Evolutionary conservation across 768 basidiomycete species (phyloP).

Genomic region (Suillus subluteus): DNA sequence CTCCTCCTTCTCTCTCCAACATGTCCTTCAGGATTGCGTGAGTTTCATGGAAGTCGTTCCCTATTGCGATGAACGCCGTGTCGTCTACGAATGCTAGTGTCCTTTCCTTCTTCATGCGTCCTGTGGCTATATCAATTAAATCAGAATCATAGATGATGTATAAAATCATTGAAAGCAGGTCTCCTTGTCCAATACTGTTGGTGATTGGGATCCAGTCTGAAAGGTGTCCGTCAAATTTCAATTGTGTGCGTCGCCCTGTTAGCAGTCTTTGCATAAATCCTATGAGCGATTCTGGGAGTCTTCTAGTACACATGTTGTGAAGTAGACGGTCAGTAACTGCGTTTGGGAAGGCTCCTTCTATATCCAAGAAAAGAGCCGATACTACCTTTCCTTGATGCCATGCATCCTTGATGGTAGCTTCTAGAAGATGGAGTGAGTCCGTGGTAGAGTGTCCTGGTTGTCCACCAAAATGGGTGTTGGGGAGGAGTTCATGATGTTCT

Average conservation of each 20-base stretch:
- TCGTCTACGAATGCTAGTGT: conserved; percentile 38
- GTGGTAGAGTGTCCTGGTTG: conserved; percentile 41
- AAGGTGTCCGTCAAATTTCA: neutral
- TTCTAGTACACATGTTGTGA: conserved; percentile 29
- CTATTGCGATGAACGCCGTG: conserved; percentile 26
- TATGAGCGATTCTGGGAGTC: conserved; percentile 26
- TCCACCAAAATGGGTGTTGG: conserved; percentile 41
- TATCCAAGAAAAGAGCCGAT: too few species aligned
- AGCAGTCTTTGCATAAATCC: conserved; percentile 20
- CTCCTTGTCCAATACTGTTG: conserved; percentile 35
- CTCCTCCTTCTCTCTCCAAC: conserved; percentile 24
- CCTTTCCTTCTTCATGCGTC: conserved; percentile 3
- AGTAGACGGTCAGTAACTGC: conserved; percentile 33
- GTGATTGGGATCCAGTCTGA: neutral
- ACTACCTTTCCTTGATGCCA: conserved; percentile 41
- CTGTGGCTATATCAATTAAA: conserved; percentile 2
- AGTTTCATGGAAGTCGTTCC: conserved; percentile 23
- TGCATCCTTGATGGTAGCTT: conserved; percentile 38
- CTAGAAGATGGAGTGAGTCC: conserved; percentile 38
- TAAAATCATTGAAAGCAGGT: conserved; percentile 28
- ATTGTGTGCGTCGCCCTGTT: neutral
- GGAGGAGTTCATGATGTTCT: conserved; percentile 39
- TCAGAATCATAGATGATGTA: conserved; percentile 28
- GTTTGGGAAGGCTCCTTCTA: conserved; percentile 47
- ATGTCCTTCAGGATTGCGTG: conserved; percentile 27